Conservation (phyloP, 177 flowering plant species). For the Telopea speciosissima region DNA sequence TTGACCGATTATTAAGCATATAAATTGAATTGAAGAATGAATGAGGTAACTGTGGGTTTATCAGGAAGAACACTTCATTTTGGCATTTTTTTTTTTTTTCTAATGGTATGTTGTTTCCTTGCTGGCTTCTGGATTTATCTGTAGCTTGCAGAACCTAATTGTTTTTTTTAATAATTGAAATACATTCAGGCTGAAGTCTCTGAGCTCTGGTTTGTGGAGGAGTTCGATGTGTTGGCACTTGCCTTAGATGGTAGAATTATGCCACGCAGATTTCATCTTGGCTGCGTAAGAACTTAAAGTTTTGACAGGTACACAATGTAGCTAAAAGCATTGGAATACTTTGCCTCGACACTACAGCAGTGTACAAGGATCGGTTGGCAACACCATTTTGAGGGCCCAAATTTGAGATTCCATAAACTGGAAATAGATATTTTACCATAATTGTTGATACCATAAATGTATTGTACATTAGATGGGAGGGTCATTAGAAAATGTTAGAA, state of each 20-base stretch:
- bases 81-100: not conserved
- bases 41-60: not conserved
- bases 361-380: not conserved
- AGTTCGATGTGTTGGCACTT: conserved; percentile 83
- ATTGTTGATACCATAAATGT: not conserved
- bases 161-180: not conserved
- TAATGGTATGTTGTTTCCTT: too few relatives aligned
- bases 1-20: too few relatives aligned
- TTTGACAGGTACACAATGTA: conserved; percentile 27
- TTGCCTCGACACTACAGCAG: not conserved
- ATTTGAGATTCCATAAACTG: not conserved
- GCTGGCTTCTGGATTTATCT: not conserved
- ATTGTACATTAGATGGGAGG: too few relatives aligned
- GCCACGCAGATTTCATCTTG: conserved; percentile 48
- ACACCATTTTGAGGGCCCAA: not conserved
- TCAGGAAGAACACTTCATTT: not conserved
- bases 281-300: conserved; percentile 42
- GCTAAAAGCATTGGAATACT: not conserved
- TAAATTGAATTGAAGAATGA: too few relatives aligned
- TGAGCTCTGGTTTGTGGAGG: conserved; percentile 97
- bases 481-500: too few relatives aligned
- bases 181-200: conserved; percentile 59
- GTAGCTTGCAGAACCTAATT: not conserved
- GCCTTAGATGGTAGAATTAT: conserved; percentile 86
- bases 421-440: not conserved